Evolutionary conservation across 208 protist species (phyloP).

Genomic region (Zelonia costaricensis): DNA sequence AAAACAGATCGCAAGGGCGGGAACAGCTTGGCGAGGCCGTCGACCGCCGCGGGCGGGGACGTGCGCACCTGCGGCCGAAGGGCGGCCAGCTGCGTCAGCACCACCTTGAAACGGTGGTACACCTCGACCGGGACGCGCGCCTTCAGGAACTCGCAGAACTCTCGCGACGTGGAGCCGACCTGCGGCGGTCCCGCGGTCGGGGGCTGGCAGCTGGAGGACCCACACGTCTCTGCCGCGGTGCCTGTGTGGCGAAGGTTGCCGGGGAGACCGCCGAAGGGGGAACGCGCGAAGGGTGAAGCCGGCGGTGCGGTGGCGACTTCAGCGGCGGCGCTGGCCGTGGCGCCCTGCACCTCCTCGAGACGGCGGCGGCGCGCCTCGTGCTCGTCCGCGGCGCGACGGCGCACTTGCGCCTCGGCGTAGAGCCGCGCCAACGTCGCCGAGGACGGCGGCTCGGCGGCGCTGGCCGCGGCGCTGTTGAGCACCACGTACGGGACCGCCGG

Average conservation of each 20-base stretch:
- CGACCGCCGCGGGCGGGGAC: slow-evolving; percentile 3
- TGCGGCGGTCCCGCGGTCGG: slow-evolving; percentile 3
- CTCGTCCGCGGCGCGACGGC: slow-evolving; percentile 15
- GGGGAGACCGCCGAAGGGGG: background rate
- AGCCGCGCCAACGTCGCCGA: slow-evolving; percentile 33
- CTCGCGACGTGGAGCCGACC: slow-evolving; percentile 59
- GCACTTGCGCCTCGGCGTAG: slow-evolving; percentile 34
- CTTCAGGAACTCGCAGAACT: slow-evolving; percentile 88
- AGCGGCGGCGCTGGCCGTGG: slow-evolving; percentile 1
- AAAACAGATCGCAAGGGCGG: slow-evolving; percentile 39
- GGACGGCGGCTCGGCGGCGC: slow-evolving; percentile 11
- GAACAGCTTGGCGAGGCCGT: slow-evolving; percentile 24
- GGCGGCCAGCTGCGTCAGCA: slow-evolving; percentile 54
- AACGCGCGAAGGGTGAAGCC: slow-evolving; percentile 1
- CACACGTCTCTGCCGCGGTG: background rate
- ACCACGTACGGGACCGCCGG: slow-evolving; percentile 28
- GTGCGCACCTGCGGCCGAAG: slow-evolving; percentile 21
- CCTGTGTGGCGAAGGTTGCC: too few species aligned
- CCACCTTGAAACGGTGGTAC: slow-evolving; percentile 66
- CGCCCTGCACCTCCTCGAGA: slow-evolving; percentile 31
- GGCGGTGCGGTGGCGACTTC: background rate
- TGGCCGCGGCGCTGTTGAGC: background rate
- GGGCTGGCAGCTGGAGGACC: too few species aligned
- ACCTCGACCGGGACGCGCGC: slow-evolving; percentile 35
- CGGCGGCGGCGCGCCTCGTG: slow-evolving; percentile 25